Conservation (phyloP, 192 early-diverging fungal species). For the Mortierella antarctica region DNA sequence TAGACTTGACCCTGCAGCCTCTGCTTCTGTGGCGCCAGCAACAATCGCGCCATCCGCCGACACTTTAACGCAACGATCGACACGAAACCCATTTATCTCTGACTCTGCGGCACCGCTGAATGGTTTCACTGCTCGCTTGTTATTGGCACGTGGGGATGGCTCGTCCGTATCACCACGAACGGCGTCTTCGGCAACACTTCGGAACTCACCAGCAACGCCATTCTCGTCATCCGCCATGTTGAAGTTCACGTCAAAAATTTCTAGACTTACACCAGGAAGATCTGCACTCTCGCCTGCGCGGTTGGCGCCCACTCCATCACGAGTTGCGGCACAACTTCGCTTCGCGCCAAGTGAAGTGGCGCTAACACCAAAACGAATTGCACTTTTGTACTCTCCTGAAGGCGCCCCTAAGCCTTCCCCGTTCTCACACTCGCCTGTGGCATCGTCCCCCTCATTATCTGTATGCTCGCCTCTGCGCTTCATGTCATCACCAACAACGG, state of each 20-base stretch:
- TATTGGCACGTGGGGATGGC: background rate
- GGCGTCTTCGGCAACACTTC: background rate
- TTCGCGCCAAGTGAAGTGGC: slow-evolving; percentile 9
- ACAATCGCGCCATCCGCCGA: background rate
- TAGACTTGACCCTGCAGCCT: background rate
- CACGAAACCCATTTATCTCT: slow-evolving; percentile 9
- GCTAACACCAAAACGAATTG: slow-evolving; percentile 9
- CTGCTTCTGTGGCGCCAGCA: slow-evolving; percentile 6
- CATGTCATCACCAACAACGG: slow-evolving; percentile 17
- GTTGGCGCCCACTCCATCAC: background rate
- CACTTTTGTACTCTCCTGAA: slow-evolving; percentile 14
- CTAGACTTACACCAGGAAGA: background rate
- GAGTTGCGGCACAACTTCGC: slow-evolving; percentile 7
- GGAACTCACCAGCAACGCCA: background rate
- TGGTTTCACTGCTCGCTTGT: slow-evolving; percentile 10
- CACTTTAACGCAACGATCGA: too few species aligned
- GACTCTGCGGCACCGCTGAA: background rate
- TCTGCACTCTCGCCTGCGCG: slow-evolving; percentile 4
- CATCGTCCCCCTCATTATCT: slow-evolving; percentile 4
- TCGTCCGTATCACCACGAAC: background rate
- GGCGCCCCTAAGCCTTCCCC: background rate
- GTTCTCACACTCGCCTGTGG: background rate
- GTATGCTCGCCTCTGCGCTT: slow-evolving; percentile 9
- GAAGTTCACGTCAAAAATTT: background rate
- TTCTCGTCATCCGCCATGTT: background rate